A percentile compares a stretch with the other conserved stretches of the same genome.
These are phyloP conservation scores for Coniochaeta sp. DNA, from an alignment of 2,329 filamentous ascomycete genomes.

Conservation along the genomic window DNA sequence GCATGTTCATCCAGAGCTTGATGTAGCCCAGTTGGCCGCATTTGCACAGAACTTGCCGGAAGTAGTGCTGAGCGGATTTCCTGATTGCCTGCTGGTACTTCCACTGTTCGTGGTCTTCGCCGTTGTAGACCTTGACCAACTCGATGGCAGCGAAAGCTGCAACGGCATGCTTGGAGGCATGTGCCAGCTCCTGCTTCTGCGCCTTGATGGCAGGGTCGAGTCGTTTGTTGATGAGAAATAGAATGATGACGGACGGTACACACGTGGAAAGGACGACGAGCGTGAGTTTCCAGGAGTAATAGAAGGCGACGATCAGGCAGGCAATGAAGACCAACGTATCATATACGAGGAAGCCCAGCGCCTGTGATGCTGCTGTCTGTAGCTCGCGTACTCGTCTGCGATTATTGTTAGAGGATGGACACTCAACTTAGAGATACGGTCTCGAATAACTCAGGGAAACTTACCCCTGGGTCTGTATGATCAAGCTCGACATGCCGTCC, in stretches of 20 bases:
- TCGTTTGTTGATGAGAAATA: slow-evolving; percentile 52
- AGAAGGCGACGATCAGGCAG: slow-evolving; percentile 66
- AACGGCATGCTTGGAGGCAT: slow-evolving; percentile 64
- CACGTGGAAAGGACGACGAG: slow-evolving; percentile 69
- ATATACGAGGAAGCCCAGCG: slow-evolving; percentile 63
- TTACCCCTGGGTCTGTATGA: slow-evolving; percentile 68
- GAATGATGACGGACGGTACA: slow-evolving; percentile 56
- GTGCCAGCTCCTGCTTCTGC: slow-evolving; percentile 61
- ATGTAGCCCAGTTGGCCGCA: slow-evolving; percentile 67
- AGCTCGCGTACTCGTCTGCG: slow-evolving; percentile 76
- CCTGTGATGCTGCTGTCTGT: slow-evolving; percentile 71
- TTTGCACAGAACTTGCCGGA: slow-evolving; percentile 60
- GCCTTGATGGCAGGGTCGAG: slow-evolving; percentile 59
- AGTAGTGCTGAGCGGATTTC: slow-evolving; percentile 55
- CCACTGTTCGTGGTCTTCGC: slow-evolving; percentile 59
- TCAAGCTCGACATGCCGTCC: slow-evolving; percentile 64
- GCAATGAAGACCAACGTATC: slow-evolving; percentile 57
- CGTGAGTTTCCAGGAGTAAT: slow-evolving; percentile 77
- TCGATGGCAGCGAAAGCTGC: slow-evolving; percentile 70
- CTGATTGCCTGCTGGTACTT: slow-evolving; percentile 55
- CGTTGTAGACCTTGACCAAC: slow-evolving; percentile 80
- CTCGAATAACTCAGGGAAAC: slow-evolving; percentile 18
- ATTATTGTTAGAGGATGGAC: no score
- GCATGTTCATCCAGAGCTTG: slow-evolving; percentile 64
- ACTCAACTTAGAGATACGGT: not conserved